Base-by-base conservation (phyloP, 176 grass and related monocot species). In the Bromus sterilis region DNA sequence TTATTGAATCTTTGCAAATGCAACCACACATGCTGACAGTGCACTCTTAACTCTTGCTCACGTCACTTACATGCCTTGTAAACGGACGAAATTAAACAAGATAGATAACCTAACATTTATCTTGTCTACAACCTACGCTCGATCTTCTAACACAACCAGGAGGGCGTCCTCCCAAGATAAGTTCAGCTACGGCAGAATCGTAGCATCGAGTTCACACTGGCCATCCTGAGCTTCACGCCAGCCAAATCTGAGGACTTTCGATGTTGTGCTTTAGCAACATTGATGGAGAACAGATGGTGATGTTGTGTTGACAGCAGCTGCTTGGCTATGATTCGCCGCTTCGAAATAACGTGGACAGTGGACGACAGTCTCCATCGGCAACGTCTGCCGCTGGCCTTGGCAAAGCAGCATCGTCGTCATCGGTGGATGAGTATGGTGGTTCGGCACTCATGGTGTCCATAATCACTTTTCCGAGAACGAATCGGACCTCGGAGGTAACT, bases 391-490 rank as follows among this genome's bases (percentile, higher is more conserved):
- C 41, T 63, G 32, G 59, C 60, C 74, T 80, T 39, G 44, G 24
- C 73, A 26, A 25, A 37, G 5, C 51, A 82, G 32, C 78, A 63
- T 43, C 71, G 44, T 63, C 59, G 32, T 56, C 59, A 33, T 76
- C 72, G 10, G 74, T 70, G 58, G 74, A 68, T 61, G 69, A 41
- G 79, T 31, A 61, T 8, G 28, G 57, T 41, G 55, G 42, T 11
- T 72, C 78, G 7, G 61, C 64, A 46, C 71, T 58, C 44, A 91
- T 80, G 36, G 95, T 91, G 77, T 93, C 92, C 86, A 94, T 48
- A 69, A 98, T 93, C 24, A 94, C 83, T 87, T 87, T 89, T 36
- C 95, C 95, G 2, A 97, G 75, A 42, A 90, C 88, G 51, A 84
- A 98, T 71, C 95, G 81, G 15, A 87, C 87, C 87, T 98, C 92